Percentiles rank a stretch among this genome's conserved stretches.
Conservation (phyloP, 2,329 filamentous ascomycete species). For the Beauveria caledonica region DNA sequence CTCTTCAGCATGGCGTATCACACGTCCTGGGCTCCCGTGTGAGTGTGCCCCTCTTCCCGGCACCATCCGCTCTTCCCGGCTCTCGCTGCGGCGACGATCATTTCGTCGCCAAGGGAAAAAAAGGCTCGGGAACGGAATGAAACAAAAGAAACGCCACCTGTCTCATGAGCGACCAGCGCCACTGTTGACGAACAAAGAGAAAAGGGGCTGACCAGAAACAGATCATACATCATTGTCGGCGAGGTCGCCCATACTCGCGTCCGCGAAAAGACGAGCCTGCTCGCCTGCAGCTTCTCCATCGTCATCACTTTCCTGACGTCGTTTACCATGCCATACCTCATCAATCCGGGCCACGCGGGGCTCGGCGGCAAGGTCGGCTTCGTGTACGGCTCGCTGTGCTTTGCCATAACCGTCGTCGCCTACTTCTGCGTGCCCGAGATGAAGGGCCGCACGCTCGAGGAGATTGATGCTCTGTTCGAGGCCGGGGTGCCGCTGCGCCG, state of each 20-base stretch:
- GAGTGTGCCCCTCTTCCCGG: slow-evolving; percentile 10
- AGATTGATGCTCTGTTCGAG: slow-evolving; percentile 17
- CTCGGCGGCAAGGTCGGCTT: slow-evolving; percentile 29
- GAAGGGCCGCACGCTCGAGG: slow-evolving; percentile 24
- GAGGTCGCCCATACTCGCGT: slow-evolving; percentile 19
- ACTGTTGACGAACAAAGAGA: not conserved
- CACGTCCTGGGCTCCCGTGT: slow-evolving; percentile 21
- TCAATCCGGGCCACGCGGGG: slow-evolving; percentile 25
- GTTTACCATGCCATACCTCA: slow-evolving; percentile 29
- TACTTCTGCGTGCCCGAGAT: slow-evolving; percentile 37
- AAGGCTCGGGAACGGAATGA: not conserved
- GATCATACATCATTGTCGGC: slow-evolving; percentile 21
- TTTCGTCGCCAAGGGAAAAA: too few species aligned
- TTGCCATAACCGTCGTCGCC: slow-evolving; percentile 31
- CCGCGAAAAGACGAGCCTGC: slow-evolving; percentile 24
- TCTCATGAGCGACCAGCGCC: too few species aligned
- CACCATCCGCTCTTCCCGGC: not conserved
- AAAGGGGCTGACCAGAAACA: not conserved
- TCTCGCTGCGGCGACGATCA: not conserved
- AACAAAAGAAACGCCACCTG: not conserved
- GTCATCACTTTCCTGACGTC: slow-evolving; percentile 23
- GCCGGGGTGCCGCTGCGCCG: slow-evolving; percentile 13
- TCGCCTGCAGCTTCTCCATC: slow-evolving; percentile 21
- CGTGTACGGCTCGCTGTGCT: slow-evolving; percentile 29
- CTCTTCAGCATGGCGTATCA: slow-evolving; percentile 18